Percentiles rank a stretch among this genome's conserved stretches.
Conservation (phyloP, 345 rosid species). For the Sonneratia alba region DNA sequence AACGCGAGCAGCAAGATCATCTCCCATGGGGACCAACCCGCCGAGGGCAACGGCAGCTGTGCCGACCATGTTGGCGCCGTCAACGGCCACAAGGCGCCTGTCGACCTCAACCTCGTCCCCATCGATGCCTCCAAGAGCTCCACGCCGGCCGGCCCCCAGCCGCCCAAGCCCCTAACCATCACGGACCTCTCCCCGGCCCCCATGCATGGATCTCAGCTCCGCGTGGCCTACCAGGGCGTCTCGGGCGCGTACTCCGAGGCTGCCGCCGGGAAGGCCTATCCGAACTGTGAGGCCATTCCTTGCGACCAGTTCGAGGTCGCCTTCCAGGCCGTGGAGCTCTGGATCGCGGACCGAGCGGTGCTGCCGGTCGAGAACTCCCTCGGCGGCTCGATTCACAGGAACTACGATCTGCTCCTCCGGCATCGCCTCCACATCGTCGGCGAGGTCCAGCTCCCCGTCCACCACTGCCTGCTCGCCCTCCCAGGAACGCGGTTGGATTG, state of each 20-base stretch:
- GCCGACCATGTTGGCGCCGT: slow-evolving; percentile 38
- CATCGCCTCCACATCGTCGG: slow-evolving; percentile 98
- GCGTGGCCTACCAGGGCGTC: slow-evolving; percentile 94
- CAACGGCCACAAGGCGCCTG: slow-evolving; percentile 44
- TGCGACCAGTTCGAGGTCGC: slow-evolving; percentile 98
- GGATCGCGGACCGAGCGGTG: slow-evolving; percentile 97
- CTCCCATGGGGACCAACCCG: slow-evolving; percentile 29
- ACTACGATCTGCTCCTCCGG: slow-evolving; percentile 91
- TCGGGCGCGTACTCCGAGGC: slow-evolving; percentile 98
- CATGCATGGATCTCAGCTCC: slow-evolving; percentile 75
- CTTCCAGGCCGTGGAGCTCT: slow-evolving; percentile 93
- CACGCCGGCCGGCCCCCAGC: slow-evolving; percentile 14
- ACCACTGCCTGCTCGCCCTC: slow-evolving; percentile 83
- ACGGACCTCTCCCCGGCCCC: slow-evolving; percentile 87
- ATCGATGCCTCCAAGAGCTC: slow-evolving; percentile 21
- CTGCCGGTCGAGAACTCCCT: slow-evolving; percentile 86
- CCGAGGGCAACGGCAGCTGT: slow-evolving; percentile 5
- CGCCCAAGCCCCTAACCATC: slow-evolving; percentile 46
- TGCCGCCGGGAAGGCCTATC: slow-evolving; percentile 95
- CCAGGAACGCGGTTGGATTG: slow-evolving; percentile 79
- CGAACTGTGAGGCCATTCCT: slow-evolving; percentile 83
- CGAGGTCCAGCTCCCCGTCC: slow-evolving; percentile 85
- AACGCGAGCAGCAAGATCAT: slow-evolving; percentile 37
- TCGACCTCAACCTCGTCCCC: slow-evolving; percentile 50
- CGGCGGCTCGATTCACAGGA: slow-evolving; percentile 95